Conservation (phyloP, 306 rosid genomes). For the Cucurbita maxima region DNA sequence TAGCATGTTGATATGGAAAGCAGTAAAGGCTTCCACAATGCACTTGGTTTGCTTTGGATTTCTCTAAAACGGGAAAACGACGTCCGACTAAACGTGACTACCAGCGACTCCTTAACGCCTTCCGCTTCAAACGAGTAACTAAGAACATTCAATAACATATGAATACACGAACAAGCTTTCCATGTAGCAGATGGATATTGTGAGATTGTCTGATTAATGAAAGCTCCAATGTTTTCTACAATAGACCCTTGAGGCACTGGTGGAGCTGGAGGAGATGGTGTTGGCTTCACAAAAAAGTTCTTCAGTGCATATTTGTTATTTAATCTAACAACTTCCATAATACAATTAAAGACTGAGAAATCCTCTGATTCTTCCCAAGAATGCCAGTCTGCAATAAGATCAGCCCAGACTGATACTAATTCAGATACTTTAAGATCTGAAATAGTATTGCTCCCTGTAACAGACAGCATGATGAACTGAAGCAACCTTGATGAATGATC, state of each 20-base stretch:
- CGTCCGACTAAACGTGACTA: conserved; percentile 36
- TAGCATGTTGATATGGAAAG: conserved; percentile 77
- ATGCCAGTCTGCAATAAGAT: conserved; percentile 69
- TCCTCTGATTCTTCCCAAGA: conserved; percentile 89
- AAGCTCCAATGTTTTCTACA: conserved; percentile 55
- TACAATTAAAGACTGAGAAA: conserved; percentile 60
- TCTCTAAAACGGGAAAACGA: conserved; percentile 43
- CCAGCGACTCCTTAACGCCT: conserved; percentile 51
- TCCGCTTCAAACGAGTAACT: conserved; percentile 46
- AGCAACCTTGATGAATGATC: conserved; percentile 64
- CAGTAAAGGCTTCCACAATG: conserved; percentile 74
- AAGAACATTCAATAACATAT: conserved; percentile 50
- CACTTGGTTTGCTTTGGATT: conserved; percentile 29
- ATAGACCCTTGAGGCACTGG: conserved; percentile 66
- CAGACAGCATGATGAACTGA: conserved; percentile 36
- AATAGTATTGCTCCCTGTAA: conserved; percentile 38
- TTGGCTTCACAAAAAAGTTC: conserved; percentile 40
- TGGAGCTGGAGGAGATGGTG: conserved; percentile 67
- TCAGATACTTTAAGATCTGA: conserved; percentile 59
- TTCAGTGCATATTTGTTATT: conserved; percentile 27
- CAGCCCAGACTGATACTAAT: conserved; percentile 63
- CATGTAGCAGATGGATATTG: conserved; percentile 74
- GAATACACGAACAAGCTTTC: conserved; percentile 81
- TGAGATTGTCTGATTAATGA: conserved; percentile 48
- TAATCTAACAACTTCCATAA: conserved; percentile 53